Evolutionary conservation across 2,329 filamentous ascomycete species (phyloP), one percentile per base, ranked within the genome.

Genomic region (Xylariomycetidae sp.): DNA sequence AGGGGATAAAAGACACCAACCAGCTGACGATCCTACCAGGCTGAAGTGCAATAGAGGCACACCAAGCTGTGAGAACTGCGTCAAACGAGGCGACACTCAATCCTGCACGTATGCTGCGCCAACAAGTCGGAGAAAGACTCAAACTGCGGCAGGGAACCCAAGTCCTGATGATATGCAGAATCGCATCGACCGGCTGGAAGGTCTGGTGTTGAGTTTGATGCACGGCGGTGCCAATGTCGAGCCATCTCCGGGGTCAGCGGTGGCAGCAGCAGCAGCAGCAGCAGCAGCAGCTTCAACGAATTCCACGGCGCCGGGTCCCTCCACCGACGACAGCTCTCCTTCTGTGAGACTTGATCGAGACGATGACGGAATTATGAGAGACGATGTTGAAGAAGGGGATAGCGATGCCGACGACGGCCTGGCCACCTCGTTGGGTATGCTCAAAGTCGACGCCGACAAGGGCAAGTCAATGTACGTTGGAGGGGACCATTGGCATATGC

Each of bases 141-240:
- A 81, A 59, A 74, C 64, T 42, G 47, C 45, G 20, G 76, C 63
- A 70, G 72, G 58, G 39, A 61, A 71, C 49, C 63, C 71, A 34
- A 78, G 61, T 48, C 87, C 90, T 31, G 89, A 95, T 71, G 90
- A 95, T 61, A 95, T 96, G 90, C 90, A 96, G 66, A 94, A 93
- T 56, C 84, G 92, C 58, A 96, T 96, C 64, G 89, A 96, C 67
- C 79, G 90, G 50, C 72, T 96, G 46, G 90, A 96, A 71, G 84
- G 85, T 49, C 67, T 96, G 58, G 90, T 96, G 40, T 64, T 96
- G 45, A 93, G 87, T 18, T 63, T 96, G 54, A 95, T 96, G 90
- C 90, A 90, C 54, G 89, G 85, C 58, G 86, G 86, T 37, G 64
- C 73, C 43, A 67, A 64, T 33, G 53, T 70, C 34, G 69, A 74